Evolutionary conservation across 2,329 filamentous ascomycete genomes (phyloP).

Genomic region (Fusarium cicatricum): DNA sequence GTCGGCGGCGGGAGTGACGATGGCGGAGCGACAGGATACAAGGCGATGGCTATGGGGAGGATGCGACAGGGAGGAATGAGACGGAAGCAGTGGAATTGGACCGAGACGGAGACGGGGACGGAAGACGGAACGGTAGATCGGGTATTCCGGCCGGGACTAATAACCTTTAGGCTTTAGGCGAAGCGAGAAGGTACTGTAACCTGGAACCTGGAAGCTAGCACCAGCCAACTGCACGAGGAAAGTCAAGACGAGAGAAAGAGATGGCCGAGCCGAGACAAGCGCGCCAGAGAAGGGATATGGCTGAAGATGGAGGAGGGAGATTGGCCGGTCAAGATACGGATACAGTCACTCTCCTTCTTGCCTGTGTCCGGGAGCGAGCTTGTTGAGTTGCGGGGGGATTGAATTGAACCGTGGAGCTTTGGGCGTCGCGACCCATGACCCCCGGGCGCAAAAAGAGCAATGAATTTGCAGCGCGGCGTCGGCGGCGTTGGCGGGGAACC

Average conservation of each 20-base stretch:
- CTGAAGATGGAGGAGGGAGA: background rate
- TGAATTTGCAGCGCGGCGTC: background rate
- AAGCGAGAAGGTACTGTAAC: no score
- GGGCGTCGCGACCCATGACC: conserved; percentile 25
- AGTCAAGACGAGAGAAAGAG: conserved; percentile 7
- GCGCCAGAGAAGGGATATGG: conserved; percentile 10
- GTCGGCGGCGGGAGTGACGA: background rate
- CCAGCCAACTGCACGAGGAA: conserved; percentile 6
- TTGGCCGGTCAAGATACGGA: no score
- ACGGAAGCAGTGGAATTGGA: conserved; percentile 21
- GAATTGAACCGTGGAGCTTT: conserved; percentile 24
- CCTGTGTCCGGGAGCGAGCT: no score
- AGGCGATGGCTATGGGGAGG: conserved; percentile 4
- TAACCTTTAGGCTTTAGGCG: conserved; percentile 7
- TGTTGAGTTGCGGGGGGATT: conserved; percentile 17
- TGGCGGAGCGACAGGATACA: conserved; percentile 13
- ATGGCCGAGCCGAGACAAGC: conserved; percentile 23
- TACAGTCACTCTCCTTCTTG: no score
- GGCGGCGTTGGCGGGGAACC: background rate
- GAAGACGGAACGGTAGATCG: conserved; percentile 33
- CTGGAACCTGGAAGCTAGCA: no score
- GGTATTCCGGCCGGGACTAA: conserved; percentile 27
- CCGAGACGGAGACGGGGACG: conserved; percentile 24
- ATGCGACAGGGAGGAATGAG: no score
- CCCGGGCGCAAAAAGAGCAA: background rate